Evolutionary conservation across 768 basidiomycete species (phyloP), one percentile per base, ranked within the genome.

Genomic region (Kwoniella dendrophila): DNA sequence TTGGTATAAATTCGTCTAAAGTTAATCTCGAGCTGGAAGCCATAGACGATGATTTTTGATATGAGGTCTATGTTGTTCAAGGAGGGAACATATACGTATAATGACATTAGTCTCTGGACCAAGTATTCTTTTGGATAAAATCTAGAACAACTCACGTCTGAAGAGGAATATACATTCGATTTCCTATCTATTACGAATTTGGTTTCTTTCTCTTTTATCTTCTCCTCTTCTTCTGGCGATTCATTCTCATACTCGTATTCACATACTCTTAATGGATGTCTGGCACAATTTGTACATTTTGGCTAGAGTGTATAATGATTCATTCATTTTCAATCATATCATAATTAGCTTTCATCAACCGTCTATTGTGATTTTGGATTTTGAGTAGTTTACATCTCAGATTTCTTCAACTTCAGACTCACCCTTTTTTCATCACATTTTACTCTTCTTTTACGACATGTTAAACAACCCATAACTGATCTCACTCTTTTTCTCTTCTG

Each of bases 401-500:
- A 36, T 8, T 8, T 7, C 7, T 8, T 7, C 16, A 8, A 7
- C 7, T 8, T 36, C 8, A 36, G 41, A 43, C 41, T 43, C 33
- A 53, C 51, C 33, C 36, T 53, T 38, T 53, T 53, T n/a, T 53
- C 51, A 38, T 53, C 51, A 27, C 51, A 53, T 38, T 53, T 53
- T n/a, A 53, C 51, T 29, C 51, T 53, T 20, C 51, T 4, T 38
- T 53, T 53, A 8, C 51, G 12, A 27, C 51, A 53, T 12, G 36
- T 22, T n/a, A 38, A 22, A 38, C 51, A 53, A 36, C 51, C 51
- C 51, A 53, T 53, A 2, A 53, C 33, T 2, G 51, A 53, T 27
- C 51, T 53, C 3, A 53, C 26, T 27, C 51, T 36, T 24, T 53
- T 53, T n/a, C 51, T 5, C 33, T 53, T 53, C 7, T 20, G 51